These are phyloP conservation scores for Cercospora sp. DNA, from an alignment of 2,329 filamentous ascomycete species.

Conservation along the genomic window DNA sequence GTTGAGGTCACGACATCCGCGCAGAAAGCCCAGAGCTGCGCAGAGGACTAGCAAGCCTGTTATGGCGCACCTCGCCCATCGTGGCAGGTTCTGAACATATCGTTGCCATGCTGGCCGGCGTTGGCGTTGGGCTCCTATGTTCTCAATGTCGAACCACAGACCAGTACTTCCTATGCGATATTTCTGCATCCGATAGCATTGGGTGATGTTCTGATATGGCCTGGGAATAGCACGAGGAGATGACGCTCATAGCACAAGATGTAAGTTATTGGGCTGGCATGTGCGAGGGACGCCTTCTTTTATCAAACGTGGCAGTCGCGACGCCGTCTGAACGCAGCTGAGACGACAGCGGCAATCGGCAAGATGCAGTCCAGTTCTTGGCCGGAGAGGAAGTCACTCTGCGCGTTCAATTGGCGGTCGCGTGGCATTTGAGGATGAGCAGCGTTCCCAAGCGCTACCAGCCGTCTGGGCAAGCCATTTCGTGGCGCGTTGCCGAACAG, in stretches of 20 bases:
- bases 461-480: conserved; percentile 14
- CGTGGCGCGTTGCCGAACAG: not conserved
- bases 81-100: conserved; percentile 6
- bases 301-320: not conserved
- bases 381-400: not conserved
- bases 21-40: conserved; percentile 14
- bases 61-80: conserved; percentile 9
- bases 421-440: not conserved
- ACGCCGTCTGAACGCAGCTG: not conserved
- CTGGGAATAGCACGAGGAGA: not conserved
- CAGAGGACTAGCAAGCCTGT: conserved; percentile 8
- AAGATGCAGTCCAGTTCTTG: not conserved
- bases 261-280: not conserved
- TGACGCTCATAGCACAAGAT: not conserved
- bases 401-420: not conserved
- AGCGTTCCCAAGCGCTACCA: not conserved
- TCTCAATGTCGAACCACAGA: conserved; percentile 15
- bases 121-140: conserved; percentile 4
- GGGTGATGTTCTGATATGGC: not conserved
- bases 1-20: conserved; percentile 17
- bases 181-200: conserved; percentile 9
- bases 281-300: not conserved
- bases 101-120: conserved; percentile 12
- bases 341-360: conserved; percentile 6
- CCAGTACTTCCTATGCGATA: conserved; percentile 7